Base-by-base conservation (phyloP, 352 stramenopile species). In the Pilasporangium apinafurcum region DNA sequence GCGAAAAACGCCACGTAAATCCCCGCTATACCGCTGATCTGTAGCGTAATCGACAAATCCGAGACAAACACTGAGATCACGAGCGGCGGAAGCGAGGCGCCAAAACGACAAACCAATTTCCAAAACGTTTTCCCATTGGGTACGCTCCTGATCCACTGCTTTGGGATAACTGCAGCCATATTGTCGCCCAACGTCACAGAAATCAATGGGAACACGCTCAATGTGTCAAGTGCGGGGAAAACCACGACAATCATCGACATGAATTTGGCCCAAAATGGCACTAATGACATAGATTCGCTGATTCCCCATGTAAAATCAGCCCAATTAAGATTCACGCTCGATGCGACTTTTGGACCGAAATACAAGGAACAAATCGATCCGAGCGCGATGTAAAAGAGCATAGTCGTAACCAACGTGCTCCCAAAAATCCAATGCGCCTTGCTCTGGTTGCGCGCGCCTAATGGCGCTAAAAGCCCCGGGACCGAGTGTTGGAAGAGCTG, bases 281-380 rank as follows among this genome's bases (percentile, higher is more conserved):
- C 49, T 4, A 61, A 55, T n/a, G 50, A 48, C 17, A 61, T 50
- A 2, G 64, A 65, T 21, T 66, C 46, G 40, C 63, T 61, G 17
- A 95, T 46, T 0, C 86, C 84, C 78, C 85, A 95, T 14, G 74
- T 87, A 48, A 96, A 95, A 24, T 81, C 63, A 1, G 80, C 69
- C 78, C 89, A 96, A 56, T 96, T 96, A n/a, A 96, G 64, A 59
- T 96, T 96, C 36, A 96, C 75, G 40, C 77, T 92, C 18, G 81
- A 86, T 9, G 69, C 60, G 18, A 92, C 66, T 24, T 81, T 72
- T 13, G 66, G 53, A 24, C 86, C 85, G 64, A 96, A 96, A 51
- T 93, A 95, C 20, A 87, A 64, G 38, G 76, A 88, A 48, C 76
- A 83, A 14, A 79, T 56, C 8, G 69, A 75, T 1, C 85, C 84